phyloP scores from a whole-genome alignment of 2,329 filamentous ascomycete genomes.

The Penicillium hordei region DNA sequence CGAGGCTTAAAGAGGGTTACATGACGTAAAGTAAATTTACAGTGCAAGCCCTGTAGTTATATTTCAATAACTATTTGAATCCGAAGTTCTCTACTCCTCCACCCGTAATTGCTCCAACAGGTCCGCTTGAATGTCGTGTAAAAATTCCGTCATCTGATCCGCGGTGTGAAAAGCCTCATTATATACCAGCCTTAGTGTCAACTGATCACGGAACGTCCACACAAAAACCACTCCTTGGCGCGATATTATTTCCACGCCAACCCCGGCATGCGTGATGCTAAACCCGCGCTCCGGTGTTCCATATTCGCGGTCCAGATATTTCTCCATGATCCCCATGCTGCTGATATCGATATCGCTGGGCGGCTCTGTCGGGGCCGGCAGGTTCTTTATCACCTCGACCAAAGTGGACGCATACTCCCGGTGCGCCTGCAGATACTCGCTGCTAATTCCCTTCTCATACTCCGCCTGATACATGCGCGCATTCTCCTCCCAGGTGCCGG shows the following conservation, averaged over 20 bases:
- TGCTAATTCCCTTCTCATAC: slow-evolving; percentile 21
- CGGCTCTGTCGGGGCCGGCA: slow-evolving; percentile 21
- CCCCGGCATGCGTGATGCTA: slow-evolving; percentile 26
- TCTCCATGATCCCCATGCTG: slow-evolving; percentile 19
- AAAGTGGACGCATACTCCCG: slow-evolving; percentile 29
- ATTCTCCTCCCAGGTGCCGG: slow-evolving; percentile 16
- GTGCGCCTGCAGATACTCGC: slow-evolving; percentile 27
- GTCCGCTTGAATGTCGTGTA: neutral
- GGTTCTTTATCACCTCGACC: slow-evolving; percentile 20
- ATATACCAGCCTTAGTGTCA: slow-evolving; percentile 34
- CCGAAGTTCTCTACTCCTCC: neutral
- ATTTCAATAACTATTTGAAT: neutral
- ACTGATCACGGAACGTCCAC: slow-evolving; percentile 36
- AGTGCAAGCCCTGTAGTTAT: neutral
- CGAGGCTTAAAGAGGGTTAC: neutral
- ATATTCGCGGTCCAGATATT: slow-evolving; percentile 24
- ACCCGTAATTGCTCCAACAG: neutral
- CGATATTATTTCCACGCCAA: slow-evolving; percentile 35
- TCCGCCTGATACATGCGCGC: slow-evolving; percentile 20
- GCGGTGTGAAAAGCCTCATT: slow-evolving; percentile 34
- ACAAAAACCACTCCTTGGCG: slow-evolving; percentile 30
- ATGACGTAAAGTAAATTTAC: neutral
- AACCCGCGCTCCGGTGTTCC: slow-evolving; percentile 20
- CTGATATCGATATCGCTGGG: slow-evolving; percentile 33
- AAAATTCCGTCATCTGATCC: slow-evolving; percentile 26